A percentile compares a stretch with the other conserved stretches of the same genome.
These are phyloP conservation scores for Alternaria triticimaculans DNA, from an alignment of 2,329 filamentous ascomycete species.

Conservation along the genomic window DNA sequence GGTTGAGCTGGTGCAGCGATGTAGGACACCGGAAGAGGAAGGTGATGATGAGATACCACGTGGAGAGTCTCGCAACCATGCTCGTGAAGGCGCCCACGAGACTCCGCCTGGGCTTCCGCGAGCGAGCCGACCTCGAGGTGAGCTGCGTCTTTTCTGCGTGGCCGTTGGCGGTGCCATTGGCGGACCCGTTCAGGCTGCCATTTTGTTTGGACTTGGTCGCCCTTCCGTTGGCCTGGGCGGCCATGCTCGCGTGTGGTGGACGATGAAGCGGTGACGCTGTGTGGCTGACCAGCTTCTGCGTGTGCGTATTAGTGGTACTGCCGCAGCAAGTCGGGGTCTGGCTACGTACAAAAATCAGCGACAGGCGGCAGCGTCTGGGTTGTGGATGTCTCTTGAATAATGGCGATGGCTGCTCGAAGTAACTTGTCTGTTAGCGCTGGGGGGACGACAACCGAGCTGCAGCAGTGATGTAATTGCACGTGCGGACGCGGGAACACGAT, in stretches of 20 bases:
- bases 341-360: slow-evolving; percentile 8
- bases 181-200: slow-evolving; percentile 28
- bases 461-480: slow-evolving; percentile 39
- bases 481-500: slow-evolving; percentile 25
- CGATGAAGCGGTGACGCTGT: slow-evolving; percentile 11
- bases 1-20: slow-evolving; percentile 69
- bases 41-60: slow-evolving; percentile 87
- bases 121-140: slow-evolving; percentile 21
- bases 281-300: slow-evolving; percentile 3
- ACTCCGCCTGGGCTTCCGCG: slow-evolving; percentile 27
- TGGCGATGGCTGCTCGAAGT: slow-evolving; percentile 14
- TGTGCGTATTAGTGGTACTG: slow-evolving; percentile 1
- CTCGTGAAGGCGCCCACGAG: slow-evolving; percentile 39
- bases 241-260: slow-evolving; percentile 38
- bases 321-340: neutral
- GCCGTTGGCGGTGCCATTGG: slow-evolving; percentile 37
- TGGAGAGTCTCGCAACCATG: slow-evolving; percentile 60
- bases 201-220: slow-evolving; percentile 46
- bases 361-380: slow-evolving; percentile 7
- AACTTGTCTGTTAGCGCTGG: slow-evolving; percentile 19
- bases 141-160: slow-evolving; percentile 36
- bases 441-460: slow-evolving; percentile 26
- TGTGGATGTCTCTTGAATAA: slow-evolving; percentile 19
- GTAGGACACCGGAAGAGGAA: slow-evolving; percentile 83
- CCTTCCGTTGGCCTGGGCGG: slow-evolving; percentile 46